These are phyloP conservation scores for Chlamydomonas sp. DNA, from an alignment of 139 green algal species.

Conservation along the genomic window DNA sequence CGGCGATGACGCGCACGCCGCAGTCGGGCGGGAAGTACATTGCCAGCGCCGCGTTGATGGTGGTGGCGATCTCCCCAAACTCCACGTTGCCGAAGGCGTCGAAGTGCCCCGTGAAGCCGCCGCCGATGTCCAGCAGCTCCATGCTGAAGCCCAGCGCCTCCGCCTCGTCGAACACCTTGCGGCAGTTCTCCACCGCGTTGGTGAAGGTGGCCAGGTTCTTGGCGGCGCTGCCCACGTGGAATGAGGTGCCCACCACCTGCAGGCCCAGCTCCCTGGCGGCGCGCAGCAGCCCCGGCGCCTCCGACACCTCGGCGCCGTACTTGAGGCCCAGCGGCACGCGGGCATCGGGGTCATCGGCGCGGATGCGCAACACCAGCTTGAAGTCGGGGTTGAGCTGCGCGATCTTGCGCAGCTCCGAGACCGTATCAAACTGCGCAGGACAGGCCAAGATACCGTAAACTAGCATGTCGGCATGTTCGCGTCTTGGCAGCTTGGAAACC, in stretches of 20 bases:
- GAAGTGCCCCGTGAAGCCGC: constrained; percentile 68
- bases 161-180: constrained; percentile 55
- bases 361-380: constrained; percentile 86
- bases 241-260: constrained; percentile 85
- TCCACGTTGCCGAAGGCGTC: constrained; percentile 57
- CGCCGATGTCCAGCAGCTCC: constrained; percentile 67
- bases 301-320: constrained; percentile 82
- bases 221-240: constrained; percentile 93
- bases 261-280: constrained; percentile 59
- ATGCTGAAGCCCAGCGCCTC: constrained; percentile 53
- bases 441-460: constrained; percentile 63
- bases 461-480: no score
- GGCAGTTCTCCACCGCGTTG: constrained; percentile 69
- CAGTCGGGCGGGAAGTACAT: constrained; percentile 76
- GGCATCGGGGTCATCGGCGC: constrained; percentile 83
- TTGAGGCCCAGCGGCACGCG: constrained; percentile 86
- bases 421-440: constrained; percentile 85
- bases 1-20: constrained; percentile 86
- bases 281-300: constrained; percentile 70
- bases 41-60: constrained; percentile 81
- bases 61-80: constrained; percentile 57
- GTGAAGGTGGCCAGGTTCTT: constrained; percentile 81
- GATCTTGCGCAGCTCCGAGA: constrained; percentile 93
- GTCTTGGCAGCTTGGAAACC: no score
- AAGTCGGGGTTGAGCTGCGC: no score